A percentile compares a stretch with the other conserved stretches of the same genome.
phyloP scores from a whole-genome alignment of 2,329 filamentous ascomycete genomes.

The Penicillium vulpinum region DNA sequence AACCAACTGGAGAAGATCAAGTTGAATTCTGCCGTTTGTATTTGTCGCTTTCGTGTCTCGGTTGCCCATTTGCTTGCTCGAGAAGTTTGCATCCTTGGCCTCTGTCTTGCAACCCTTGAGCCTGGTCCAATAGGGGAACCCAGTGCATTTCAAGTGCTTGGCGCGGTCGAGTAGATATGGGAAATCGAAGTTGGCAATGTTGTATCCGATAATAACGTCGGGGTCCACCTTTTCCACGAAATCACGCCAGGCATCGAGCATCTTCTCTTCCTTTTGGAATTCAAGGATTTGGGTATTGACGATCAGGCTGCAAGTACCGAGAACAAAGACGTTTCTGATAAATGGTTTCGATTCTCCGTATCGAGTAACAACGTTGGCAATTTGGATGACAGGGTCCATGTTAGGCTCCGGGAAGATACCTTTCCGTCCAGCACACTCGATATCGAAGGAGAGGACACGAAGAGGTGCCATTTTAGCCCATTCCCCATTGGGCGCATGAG shows the following conservation, averaged over 20 bases:
- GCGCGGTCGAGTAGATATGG: conserved; percentile 90
- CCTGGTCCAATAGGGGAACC: conserved; percentile 86
- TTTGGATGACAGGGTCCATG: conserved; percentile 93
- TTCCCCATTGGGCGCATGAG: conserved; percentile 85
- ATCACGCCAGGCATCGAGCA: conserved; percentile 90
- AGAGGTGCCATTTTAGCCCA: conserved; percentile 98
- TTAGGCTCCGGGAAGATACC: conserved; percentile 94
- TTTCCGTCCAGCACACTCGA: conserved; percentile 96
- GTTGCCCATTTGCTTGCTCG: conserved; percentile 97
- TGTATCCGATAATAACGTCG: conserved; percentile 98
- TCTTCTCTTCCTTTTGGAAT: conserved; percentile 76
- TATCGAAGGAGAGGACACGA: conserved; percentile 93
- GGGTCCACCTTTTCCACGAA: conserved; percentile 90
- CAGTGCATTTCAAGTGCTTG: conserved; percentile 73
- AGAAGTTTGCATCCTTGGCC: conserved; percentile 79
- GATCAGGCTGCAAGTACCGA: conserved; percentile 88
- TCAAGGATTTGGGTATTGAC: conserved; percentile 92
- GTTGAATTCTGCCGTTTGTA: conserved; percentile 86
- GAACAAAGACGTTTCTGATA: conserved; percentile 91
- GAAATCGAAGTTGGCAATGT: conserved; percentile 98
- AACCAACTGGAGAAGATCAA: conserved; percentile 91
- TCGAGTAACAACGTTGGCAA: conserved; percentile 90
- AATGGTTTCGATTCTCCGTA: conserved; percentile 97
- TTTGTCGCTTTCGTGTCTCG: conserved; percentile 93
- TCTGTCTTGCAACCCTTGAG: conserved; percentile 69